Conservation (phyloP, 2,329 filamentous ascomycete species). For the Diplocarpon rosae region DNA sequence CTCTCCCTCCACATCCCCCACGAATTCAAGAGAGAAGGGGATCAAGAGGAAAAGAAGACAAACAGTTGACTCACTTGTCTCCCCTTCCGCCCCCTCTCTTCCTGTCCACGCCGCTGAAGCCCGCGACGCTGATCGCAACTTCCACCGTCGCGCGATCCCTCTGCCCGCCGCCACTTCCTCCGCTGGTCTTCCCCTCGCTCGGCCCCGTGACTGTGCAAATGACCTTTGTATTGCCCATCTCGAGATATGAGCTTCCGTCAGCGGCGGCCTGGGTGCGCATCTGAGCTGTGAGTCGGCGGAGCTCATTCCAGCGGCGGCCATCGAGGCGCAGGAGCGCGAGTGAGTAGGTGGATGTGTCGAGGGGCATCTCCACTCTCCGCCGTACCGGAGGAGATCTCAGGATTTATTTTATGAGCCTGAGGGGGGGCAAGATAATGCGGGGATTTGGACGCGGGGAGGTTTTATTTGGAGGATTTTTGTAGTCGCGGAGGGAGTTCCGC, state of each 20-base stretch:
- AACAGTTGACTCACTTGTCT: constrained; percentile 55
- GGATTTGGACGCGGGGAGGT: too few species aligned
- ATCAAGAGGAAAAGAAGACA: constrained; percentile 1
- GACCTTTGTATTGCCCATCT: constrained; percentile 96
- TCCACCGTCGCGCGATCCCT: constrained; percentile 52
- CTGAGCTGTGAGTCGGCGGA: constrained; percentile 77
- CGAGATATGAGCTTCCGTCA: constrained; percentile 85
- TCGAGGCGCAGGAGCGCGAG: constrained; percentile 75
- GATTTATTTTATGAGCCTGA: too few species aligned
- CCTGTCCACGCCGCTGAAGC: constrained; percentile 79
- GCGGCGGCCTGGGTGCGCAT: constrained; percentile 87
- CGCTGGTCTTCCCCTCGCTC: constrained; percentile 51
- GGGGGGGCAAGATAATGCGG: too few species aligned
- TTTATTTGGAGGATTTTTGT: too few species aligned
- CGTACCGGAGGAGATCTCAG: too few species aligned
- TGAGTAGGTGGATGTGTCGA: constrained; percentile 86
- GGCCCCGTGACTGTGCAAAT: constrained; percentile 88
- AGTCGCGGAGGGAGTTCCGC: too few species aligned
- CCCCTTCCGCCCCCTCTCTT: constrained; percentile 61
- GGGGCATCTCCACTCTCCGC: constrained; percentile 52
- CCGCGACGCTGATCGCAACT: constrained; percentile 76
- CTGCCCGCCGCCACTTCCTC: constrained; percentile 24
- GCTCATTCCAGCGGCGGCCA: constrained; percentile 91
- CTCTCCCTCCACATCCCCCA: not conserved
- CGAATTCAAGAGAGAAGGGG: too few species aligned